These are phyloP conservation scores for Ceraceosorus bombacis DNA, from an alignment of 1,284 basidiomycete genomes.

Conservation along the genomic window DNA sequence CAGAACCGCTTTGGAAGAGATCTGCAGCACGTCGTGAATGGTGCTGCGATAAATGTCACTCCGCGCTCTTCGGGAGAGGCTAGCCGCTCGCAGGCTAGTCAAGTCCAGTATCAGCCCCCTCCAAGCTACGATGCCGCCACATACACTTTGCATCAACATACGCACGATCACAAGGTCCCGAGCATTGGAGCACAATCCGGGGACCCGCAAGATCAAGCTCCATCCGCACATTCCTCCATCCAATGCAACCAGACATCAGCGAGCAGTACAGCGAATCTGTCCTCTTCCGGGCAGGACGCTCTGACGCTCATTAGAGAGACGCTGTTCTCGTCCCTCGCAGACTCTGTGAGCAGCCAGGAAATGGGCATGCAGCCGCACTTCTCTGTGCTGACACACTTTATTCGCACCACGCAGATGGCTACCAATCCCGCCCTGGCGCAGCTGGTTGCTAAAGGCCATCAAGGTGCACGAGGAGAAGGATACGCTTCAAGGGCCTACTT, in stretches of 20 bases:
- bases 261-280: too few species aligned
- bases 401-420: not conserved
- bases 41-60: not conserved
- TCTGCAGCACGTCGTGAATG: constrained; percentile 6
- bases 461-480: not conserved
- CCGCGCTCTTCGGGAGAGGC: too few species aligned
- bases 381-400: not conserved
- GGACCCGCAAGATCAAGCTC: too few species aligned
- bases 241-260: too few species aligned
- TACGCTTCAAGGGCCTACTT: constrained; percentile 10
- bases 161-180: not conserved
- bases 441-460: constrained; percentile 4
- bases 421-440: constrained; percentile 5
- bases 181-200: too few species aligned
- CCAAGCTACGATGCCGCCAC: constrained; percentile 7
- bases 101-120: constrained; percentile 3
- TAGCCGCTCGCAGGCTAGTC: too few species aligned
- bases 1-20: constrained; percentile 9
- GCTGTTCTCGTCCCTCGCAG: constrained; percentile 9
- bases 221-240: too few species aligned
- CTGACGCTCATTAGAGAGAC: constrained; percentile 13
- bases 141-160: constrained; percentile 1
- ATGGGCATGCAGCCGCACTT: not conserved
- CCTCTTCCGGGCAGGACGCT: constrained; percentile 1
- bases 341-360: not conserved